These are phyloP conservation scores for Pythium diclinum DNA, from an alignment of 352 stramenopile genomes.

Conservation along the genomic window DNA sequence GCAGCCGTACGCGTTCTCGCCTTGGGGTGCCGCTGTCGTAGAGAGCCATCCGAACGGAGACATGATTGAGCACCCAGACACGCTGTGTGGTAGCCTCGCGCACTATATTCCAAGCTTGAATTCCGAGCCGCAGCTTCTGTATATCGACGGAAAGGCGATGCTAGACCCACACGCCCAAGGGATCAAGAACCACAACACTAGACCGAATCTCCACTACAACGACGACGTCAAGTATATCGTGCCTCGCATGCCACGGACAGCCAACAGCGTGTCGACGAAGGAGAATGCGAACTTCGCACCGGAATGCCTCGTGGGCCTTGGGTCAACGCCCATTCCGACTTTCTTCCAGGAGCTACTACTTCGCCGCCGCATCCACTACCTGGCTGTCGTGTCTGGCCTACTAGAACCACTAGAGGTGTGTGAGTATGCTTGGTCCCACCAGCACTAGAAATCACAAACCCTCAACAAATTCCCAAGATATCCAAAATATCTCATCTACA, in stretches of 20 bases:
- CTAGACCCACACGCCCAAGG: slow-evolving; percentile 43
- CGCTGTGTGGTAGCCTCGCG: slow-evolving; percentile 65
- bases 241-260: slow-evolving; percentile 34
- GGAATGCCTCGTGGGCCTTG: slow-evolving; percentile 51
- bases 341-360: slow-evolving; percentile 35
- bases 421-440: neutral
- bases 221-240: slow-evolving; percentile 46
- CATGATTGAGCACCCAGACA: slow-evolving; percentile 47
- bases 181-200: neutral
- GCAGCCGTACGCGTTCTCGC: slow-evolving; percentile 60
- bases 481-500: too few relatives aligned
- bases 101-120: slow-evolving; percentile 44
- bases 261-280: neutral
- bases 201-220: slow-evolving; percentile 44
- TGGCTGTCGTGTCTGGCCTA: slow-evolving; percentile 33
- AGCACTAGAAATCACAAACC: neutral
- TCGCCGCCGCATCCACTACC: slow-evolving; percentile 39
- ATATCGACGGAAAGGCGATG: slow-evolving; percentile 53
- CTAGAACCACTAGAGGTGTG: slow-evolving; percentile 34
- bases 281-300: neutral
- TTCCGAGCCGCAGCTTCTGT: slow-evolving; percentile 36
- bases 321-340: slow-evolving; percentile 36
- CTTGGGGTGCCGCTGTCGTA: slow-evolving; percentile 58
- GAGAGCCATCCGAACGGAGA: slow-evolving; percentile 44
- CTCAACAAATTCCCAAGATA: too few relatives aligned